Base-by-base conservation (phyloP, 2,329 filamentous ascomycete genomes). In the Aschersonia sp. region DNA sequence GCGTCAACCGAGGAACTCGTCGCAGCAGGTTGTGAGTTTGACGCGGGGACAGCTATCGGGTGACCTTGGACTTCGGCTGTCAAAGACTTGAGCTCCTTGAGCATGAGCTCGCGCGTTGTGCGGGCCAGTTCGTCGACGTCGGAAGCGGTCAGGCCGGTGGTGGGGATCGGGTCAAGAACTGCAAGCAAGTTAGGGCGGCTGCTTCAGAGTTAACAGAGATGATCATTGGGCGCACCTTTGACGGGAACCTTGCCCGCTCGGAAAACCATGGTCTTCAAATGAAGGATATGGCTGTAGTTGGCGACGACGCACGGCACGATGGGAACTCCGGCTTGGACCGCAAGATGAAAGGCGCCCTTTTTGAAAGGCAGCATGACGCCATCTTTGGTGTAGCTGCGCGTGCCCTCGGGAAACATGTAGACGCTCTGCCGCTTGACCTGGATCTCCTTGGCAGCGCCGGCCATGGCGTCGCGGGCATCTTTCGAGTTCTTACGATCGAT, bases 271-370 rank as follows among this genome's bases (percentile, higher is more conserved):
- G 71, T 70, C 66, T 81, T 80, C 55, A 81, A 65, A 57, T 78
- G 79, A 53, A 89, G 66, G 35, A 89, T 60, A 60, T 87, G 77
- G 56, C 81, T 81, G 64, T 90, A 90, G 66, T 88, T 89, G 61
- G 85, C 84, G 32, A 79, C 77, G 44, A 88, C 83, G 37, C 94
- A 76, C 0, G 92, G 92, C 4, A 98, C 83, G 57, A 98, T 86
- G 30, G 89, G 89, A 5, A 96, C 92, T 54, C 87, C 85, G 2
- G 90, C 90, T 71, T 97, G 86, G 22, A 98, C 79, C 43, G 92
- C 92, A 35, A 98, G 75, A 64, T 98, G 90, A 67, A 98, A 98
- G 44, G 90, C 92, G 50, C 92, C 92, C 72, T 98, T 98, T 70
- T 98, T 98, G 75, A 97, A 98, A n/a, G 88, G 86, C 47, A 97